phyloP scores from a whole-genome alignment of 225 moss, liverwort and hornwort species.

The Climacium dendroides region DNA sequence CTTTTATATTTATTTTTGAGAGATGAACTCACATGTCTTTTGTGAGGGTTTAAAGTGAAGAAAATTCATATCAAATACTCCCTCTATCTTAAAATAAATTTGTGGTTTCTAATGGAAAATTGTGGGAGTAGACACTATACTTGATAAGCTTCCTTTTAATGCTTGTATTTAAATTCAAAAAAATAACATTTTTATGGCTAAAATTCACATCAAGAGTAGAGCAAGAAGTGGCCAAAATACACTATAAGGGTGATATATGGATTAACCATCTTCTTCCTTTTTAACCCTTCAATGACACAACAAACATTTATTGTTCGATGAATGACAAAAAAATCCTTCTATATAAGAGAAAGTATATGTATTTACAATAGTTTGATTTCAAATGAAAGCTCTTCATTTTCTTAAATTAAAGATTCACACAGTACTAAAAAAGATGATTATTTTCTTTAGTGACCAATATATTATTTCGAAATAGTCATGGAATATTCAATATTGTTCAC shows the following conservation, averaged over 20 bases:
- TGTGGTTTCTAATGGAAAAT: no score
- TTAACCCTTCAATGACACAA: no score
- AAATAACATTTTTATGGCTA: not conserved
- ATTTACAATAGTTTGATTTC: no score
- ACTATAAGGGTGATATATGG: fast-evolving
- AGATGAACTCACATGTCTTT: not conserved
- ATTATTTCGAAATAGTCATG: not conserved
- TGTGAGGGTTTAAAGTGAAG: not conserved
- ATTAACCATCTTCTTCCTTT: not conserved
- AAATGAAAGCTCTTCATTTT: no score
- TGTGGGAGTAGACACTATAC: fast-evolving
- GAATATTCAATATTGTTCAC: not conserved
- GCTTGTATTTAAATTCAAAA: not conserved
- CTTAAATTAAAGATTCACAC: no score
- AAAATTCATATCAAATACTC: not conserved
- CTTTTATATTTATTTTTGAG: not conserved
- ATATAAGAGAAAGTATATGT: no score
- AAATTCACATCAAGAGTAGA: not conserved
- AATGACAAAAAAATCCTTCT: no score
- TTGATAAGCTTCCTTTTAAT: not conserved
- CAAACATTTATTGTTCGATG: no score
- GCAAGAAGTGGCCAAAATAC: not conserved
- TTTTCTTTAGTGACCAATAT: no score
- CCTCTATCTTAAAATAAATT: no score
- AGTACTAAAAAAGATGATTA: no score